phyloP scores from a whole-genome alignment of 2,329 filamentous ascomycete genomes.

The Aspergillus novofumigatus region DNA sequence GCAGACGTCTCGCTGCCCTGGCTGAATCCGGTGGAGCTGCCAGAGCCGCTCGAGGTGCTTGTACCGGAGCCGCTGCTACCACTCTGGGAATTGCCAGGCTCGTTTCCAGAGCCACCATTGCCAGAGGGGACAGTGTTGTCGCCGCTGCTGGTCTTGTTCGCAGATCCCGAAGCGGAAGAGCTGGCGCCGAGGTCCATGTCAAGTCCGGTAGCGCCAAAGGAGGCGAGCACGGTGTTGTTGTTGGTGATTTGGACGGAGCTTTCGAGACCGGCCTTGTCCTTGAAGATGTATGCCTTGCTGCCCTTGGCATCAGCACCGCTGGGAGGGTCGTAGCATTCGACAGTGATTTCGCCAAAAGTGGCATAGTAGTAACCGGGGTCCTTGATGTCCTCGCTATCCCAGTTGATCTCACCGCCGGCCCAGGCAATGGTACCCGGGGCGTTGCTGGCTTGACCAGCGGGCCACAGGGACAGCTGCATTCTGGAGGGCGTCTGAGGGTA shows the following conservation, averaged over 20 bases:
- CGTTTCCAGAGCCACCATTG: slow-evolving; percentile 29
- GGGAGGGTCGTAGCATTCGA: slow-evolving; percentile 85
- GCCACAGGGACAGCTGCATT: slow-evolving; percentile 94
- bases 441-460: slow-evolving; percentile 76
- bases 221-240: slow-evolving; percentile 70
- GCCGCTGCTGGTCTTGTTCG: slow-evolving; percentile 9
- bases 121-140: slow-evolving; percentile 30
- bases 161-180: slow-evolving; percentile 6
- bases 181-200: slow-evolving; percentile 52
- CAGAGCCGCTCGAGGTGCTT: slow-evolving; percentile 7
- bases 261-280: slow-evolving; percentile 62
- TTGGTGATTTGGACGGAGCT: slow-evolving; percentile 71
- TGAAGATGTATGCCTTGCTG: slow-evolving; percentile 70
- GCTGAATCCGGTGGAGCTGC: slow-evolving; percentile 28
- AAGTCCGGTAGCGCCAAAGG: slow-evolving; percentile 74
- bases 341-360: slow-evolving; percentile 68
- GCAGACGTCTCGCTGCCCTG: slow-evolving; percentile 19
- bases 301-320: slow-evolving; percentile 60
- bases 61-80: slow-evolving; percentile 13
- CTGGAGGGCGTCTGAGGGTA: slow-evolving; percentile 90
- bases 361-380: slow-evolving; percentile 85
- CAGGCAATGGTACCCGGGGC: slow-evolving; percentile 80
- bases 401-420: slow-evolving; percentile 88
- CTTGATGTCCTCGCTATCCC: slow-evolving; percentile 76
- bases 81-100: slow-evolving; percentile 16